Evolutionary conservation across 1,139 yeast genomes (phyloP), one percentile per base, ranked within the genome.

Genomic region (Sugiyamaella castrensis): DNA sequence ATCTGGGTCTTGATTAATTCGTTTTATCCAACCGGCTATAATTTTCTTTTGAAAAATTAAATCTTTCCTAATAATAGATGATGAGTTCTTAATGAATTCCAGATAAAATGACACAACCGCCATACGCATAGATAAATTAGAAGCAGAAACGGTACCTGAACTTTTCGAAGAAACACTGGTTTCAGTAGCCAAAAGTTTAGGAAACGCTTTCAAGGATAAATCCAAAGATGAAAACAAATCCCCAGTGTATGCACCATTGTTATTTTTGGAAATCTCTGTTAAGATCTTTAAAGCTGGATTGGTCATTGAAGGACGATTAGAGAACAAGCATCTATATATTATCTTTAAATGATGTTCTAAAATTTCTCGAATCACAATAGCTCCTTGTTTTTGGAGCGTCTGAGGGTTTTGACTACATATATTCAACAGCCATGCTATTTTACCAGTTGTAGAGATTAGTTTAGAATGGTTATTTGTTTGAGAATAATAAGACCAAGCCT

Each of bases 151-250:
- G 72, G 66, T 31, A 73, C 53, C 19, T 9, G 28, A 26, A 7
- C 34, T 38, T 16, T 38, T 43, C 2, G 37, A 32, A 2, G 24
- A 26, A n/a, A n/a, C n/a, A 11, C n/a, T 11, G 66, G 77, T 76
- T 8, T 77, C 66, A 57, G 50, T 9, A 86, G 24, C 69, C 40
- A 87, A 66, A 8, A 89, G 66, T 59, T 81, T 84, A 1, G 87
- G 82, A 28, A 88, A 70, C 2, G 76, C 74, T 24, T 82, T 73
- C 36, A 84, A 68, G 5, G 82, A 71, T 48, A 88, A 72, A 67
- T 91, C 96, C 62, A 91, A 84, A 30, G 75, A 66, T 29, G 83
- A 79, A 41, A 82, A 64, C 34, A 89, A 75, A 19, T 79, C 82
- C 48, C 79, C 83, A 1, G 80, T 69, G 45, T 77, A 64, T 1